A percentile compares a stretch with the other conserved stretches of the same genome.
Conservation (phyloP, 1,284 basidiomycete species). For the Hemileia vastatrix region DNA sequence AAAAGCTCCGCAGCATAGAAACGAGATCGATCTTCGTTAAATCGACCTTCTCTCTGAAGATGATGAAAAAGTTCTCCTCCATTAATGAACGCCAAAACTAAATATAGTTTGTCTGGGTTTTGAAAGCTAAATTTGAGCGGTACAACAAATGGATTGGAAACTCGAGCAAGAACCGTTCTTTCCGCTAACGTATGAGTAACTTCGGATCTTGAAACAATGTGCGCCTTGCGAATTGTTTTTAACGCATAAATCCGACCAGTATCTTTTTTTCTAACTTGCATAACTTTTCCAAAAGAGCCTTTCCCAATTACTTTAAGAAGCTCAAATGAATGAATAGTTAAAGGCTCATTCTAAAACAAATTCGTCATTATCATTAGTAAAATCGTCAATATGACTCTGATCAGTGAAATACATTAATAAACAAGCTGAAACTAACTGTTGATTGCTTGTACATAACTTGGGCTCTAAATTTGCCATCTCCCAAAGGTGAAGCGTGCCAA, state of each 20-base stretch:
- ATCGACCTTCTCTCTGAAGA: constrained; percentile 84
- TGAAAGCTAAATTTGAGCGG: constrained; percentile 99
- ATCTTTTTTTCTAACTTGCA: constrained; percentile 96
- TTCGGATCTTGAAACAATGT: constrained; percentile 98
- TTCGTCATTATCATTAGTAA: too few species aligned
- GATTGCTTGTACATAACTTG: constrained; percentile 24
- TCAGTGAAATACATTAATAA: too few species aligned
- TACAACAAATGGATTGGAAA: constrained; percentile 94
- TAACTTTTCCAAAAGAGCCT: constrained; percentile 52
- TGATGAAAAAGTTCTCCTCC: constrained; percentile 99
- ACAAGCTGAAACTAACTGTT: constrained; percentile 10
- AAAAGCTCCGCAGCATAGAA: constrained; percentile 95
- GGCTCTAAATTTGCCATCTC: constrained; percentile 20
- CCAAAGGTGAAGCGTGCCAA: constrained; percentile 17
- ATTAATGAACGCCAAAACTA: constrained; percentile 98
- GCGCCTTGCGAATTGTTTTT: constrained; percentile 98
- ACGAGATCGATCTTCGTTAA: constrained; percentile 78
- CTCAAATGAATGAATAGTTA: constrained; percentile 24
- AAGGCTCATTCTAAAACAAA: constrained; percentile 13
- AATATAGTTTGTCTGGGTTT: constrained; percentile 86
- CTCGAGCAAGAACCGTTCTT: constrained; percentile 89
- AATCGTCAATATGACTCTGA: too few species aligned
- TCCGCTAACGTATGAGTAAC: constrained; percentile 99
- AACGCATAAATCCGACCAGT: constrained; percentile 99
- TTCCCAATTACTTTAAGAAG: constrained; percentile 24